phyloP scores from a whole-genome alignment of 805 yeast genomes.

The Metschnikowia shivogae region DNA sequence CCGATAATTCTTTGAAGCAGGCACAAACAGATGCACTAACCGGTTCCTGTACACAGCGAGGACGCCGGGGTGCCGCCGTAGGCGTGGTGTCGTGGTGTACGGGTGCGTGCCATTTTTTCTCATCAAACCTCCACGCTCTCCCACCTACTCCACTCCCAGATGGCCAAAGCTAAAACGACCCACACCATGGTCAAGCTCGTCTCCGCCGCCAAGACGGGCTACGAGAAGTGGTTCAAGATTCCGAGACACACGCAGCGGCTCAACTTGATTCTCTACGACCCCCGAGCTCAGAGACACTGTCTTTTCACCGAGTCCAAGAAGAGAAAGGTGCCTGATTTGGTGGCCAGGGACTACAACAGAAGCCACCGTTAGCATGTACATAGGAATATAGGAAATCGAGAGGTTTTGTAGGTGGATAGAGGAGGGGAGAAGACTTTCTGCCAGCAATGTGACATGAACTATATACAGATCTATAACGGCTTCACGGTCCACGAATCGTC shows the following conservation, averaged over 20 bases:
- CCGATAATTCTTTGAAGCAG: too few relatives aligned
- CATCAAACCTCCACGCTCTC: background rate
- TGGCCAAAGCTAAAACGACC: conserved; percentile 60
- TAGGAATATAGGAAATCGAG: background rate
- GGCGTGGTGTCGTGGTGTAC: too few relatives aligned
- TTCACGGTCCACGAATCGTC: conserved; percentile 18
- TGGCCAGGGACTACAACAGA: conserved; percentile 34
- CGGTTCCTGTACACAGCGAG: too few relatives aligned
- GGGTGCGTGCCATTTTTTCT: conserved; percentile 3
- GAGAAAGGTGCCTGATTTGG: conserved; percentile 62
- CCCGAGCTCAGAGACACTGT: conserved; percentile 78
- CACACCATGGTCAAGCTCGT: conserved; percentile 79
- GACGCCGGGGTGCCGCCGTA: too few relatives aligned
- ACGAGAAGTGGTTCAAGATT: conserved; percentile 70
- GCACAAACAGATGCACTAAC: too few relatives aligned
- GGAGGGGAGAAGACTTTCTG: too few relatives aligned
- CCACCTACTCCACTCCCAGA: background rate
- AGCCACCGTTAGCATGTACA: conserved; percentile 19
- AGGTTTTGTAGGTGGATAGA: too few relatives aligned
- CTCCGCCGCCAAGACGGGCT: conserved; percentile 90
- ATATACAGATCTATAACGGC: conserved; percentile 8
- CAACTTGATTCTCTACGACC: conserved; percentile 52
- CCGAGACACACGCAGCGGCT: conserved; percentile 80
- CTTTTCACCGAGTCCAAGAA: conserved; percentile 84
- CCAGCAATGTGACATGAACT: background rate